Percentiles rank a stretch among this genome's conserved stretches.
Conservation (phyloP, 1,284 basidiomycete species). For the Moesziomyces sp. region DNA sequence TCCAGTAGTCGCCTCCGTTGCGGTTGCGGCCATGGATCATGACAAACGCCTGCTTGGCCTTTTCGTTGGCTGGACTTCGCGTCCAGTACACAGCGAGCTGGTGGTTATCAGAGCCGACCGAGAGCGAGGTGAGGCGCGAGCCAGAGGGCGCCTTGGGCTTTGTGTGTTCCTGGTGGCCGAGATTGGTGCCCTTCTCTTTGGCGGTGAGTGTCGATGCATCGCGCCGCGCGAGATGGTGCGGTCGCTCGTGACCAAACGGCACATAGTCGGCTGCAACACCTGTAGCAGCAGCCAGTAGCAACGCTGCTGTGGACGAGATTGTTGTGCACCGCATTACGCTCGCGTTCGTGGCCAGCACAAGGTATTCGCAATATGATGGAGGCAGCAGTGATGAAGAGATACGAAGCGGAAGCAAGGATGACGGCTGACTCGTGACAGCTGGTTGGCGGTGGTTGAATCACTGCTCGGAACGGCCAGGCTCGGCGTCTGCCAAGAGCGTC, state of each 20-base stretch:
- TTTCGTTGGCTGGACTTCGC: conserved; percentile 17
- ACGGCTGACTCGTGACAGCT: no score
- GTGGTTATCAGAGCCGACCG: conserved; percentile 34
- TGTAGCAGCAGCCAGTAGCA: conserved; percentile 5
- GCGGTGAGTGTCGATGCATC: conserved; percentile 47
- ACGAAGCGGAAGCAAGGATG: no score
- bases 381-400: no score
- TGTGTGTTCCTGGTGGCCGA: conserved; percentile 47
- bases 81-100: conserved; percentile 56
- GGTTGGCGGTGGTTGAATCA: no score
- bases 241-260: conserved; percentile 10
- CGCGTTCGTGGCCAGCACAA: no score
- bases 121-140: conserved; percentile 37
- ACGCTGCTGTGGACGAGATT: conserved; percentile 3
- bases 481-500: no score
- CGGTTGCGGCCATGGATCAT: conserved; percentile 65
- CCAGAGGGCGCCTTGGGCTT: conserved; percentile 44
- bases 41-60: conserved; percentile 57
- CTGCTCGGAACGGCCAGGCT: no score
- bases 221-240: conserved; percentile 7
- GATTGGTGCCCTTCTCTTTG: conserved; percentile 11
- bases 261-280: conserved; percentile 9
- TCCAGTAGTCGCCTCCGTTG: conserved; percentile 58
- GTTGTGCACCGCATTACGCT: not conserved
- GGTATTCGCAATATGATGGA: no score